Conservation (phyloP, 495 filamentous ascomycete genomes). For the Aspergillus avenaceus region DNA sequence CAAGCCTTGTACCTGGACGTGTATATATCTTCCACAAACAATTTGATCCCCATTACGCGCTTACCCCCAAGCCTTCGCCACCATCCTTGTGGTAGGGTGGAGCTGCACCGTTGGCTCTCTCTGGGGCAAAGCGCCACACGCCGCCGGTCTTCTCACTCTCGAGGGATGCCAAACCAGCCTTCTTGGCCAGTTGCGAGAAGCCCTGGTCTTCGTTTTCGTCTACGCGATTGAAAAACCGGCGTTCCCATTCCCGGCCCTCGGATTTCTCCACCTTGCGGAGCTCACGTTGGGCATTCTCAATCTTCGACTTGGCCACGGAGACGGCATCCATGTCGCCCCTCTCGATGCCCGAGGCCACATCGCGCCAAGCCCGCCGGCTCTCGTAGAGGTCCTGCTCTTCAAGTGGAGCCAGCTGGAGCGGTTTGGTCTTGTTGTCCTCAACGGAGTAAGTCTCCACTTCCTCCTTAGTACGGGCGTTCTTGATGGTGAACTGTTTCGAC, state of each 20-base stretch:
- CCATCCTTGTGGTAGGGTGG: slow-evolving; percentile 42
- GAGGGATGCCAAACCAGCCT: slow-evolving; percentile 49
- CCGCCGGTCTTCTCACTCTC: slow-evolving; percentile 83
- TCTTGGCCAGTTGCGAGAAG: slow-evolving; percentile 55
- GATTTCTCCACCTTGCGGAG: slow-evolving; percentile 75
- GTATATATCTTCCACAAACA: not conserved
- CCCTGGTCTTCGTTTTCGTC: slow-evolving; percentile 47
- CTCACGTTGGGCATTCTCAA: slow-evolving; percentile 87
- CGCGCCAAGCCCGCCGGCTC: slow-evolving; percentile 81
- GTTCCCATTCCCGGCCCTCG: slow-evolving; percentile 75
- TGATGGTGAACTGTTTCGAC: slow-evolving; percentile 79
- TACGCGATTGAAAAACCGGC: slow-evolving; percentile 72
- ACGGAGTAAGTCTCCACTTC: slow-evolving; percentile 69
- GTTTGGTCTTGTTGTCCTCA: slow-evolving; percentile 53
- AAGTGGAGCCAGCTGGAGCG: slow-evolving; percentile 67
- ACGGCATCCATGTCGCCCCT: slow-evolving; percentile 81
- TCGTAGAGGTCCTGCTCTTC: slow-evolving; percentile 85
- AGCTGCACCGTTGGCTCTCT: slow-evolving; percentile 51
- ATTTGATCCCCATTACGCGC: slow-evolving; percentile 13
- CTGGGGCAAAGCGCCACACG: slow-evolving; percentile 77
- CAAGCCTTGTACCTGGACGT: not conserved
- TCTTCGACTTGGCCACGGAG: slow-evolving; percentile 74
- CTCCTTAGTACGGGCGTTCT: slow-evolving; percentile 65
- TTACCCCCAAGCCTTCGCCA: slow-evolving; percentile 37
- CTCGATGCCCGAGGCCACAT: slow-evolving; percentile 74